Evolutionary conservation across 1,284 basidiomycete genomes (phyloP), one percentile per base, ranked within the genome.

Genomic region (Polyporus tsugae): DNA sequence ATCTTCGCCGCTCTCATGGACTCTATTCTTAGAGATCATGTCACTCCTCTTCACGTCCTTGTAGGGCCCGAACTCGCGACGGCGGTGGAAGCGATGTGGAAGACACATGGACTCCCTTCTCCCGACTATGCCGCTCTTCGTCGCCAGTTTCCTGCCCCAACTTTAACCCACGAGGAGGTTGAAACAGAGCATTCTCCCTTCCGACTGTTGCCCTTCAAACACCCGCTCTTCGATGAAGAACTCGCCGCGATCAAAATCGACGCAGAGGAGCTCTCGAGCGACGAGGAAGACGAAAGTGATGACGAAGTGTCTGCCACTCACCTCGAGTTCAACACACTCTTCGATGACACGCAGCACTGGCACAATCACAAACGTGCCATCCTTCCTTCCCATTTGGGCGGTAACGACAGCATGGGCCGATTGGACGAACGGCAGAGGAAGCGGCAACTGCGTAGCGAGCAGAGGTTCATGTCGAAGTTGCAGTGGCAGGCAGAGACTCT

Each of bases 401-500:
- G 88, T 1, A 66, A 41, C 29, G 81, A 82, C 36, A 75, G 76
- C 10, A 66, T 74, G 13, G 73, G 80, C 69, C 75, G 77, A 4
- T 42, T 66, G 62, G 80, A 78, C 25, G 82, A 76, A 68, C 75
- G 80, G 77, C 77, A 81, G 62, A 81, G 82, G 42, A 78, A 66
- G 67, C 81, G 78, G 69, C 77, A 75, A 60, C 78, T 88, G 59
- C 78, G 80, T 19, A 74, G 75, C 22, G 82, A 88, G 19, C 91
- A 92, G 73, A 78, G 83, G 2, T 87, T 86, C 75, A 89, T 90
- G 86, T 78, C 82, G 35, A 80, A 74, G 19, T 73, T 92, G 67
- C 88, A 90, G 68, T 79, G 82, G 66, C 87, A 88, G 58, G 90
- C 91, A 6, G 84, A 84, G 52, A 89, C 89, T 0, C 75, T 92